Percentiles rank a stretch among this genome's conserved stretches.
Conservation (phyloP, 495 filamentous ascomycete genomes). For the Aspergillus asperescens region DNA sequence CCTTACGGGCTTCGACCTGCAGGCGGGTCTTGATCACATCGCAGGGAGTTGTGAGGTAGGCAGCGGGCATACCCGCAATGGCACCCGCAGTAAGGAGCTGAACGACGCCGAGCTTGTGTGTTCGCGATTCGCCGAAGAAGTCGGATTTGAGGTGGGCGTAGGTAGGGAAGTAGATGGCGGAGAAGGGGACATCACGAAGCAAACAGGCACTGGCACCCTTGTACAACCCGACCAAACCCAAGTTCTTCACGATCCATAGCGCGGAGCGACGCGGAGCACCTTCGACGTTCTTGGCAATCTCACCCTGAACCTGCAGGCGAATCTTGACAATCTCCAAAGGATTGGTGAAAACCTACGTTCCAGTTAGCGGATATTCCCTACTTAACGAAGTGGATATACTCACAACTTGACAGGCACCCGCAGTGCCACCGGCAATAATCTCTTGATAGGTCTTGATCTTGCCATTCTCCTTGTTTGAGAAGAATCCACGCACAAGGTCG, state of each 20-base stretch:
- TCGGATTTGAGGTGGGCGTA: constrained; percentile 93
- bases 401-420: constrained; percentile 95
- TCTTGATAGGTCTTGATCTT: constrained; percentile 69
- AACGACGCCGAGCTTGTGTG: constrained; percentile 83
- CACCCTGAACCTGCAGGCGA: constrained; percentile 93
- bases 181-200: constrained; percentile 94
- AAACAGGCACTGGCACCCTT: constrained; percentile 96
- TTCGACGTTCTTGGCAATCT: constrained; percentile 83
- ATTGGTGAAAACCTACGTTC: constrained; percentile 79
- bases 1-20: constrained; percentile 95
- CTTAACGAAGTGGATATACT: constrained; percentile 28
- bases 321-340: constrained; percentile 99
- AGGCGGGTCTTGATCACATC: constrained; percentile 99
- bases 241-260: constrained; percentile 93
- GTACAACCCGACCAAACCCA: constrained; percentile 93
- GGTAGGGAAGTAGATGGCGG: constrained; percentile 96
- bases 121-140: constrained; percentile 83
- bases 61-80: constrained; percentile 97
- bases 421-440: constrained; percentile 80
- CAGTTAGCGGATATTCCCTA: neutral
- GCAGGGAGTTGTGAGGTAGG: constrained; percentile 94
- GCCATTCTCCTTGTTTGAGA: constrained; percentile 69
- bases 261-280: constrained; percentile 81
- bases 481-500: constrained; percentile 75
- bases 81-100: constrained; percentile 94